phyloP scores from a whole-genome alignment of 805 yeast genomes.

The Wickerhamiella allomyrinae region DNA sequence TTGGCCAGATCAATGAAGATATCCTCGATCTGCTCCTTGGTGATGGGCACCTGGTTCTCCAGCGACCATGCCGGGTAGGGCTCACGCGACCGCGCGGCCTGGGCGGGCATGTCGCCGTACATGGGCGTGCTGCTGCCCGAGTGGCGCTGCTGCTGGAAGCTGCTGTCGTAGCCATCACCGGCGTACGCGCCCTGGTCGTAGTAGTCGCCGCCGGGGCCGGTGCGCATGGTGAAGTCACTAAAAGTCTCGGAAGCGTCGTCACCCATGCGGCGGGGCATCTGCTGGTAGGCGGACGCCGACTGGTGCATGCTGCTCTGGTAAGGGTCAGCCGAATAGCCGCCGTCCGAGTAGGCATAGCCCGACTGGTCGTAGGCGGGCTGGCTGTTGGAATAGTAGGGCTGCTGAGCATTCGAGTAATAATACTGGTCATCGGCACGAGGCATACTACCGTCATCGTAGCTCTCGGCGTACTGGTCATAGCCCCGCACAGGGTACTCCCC shows the following conservation, averaged over 20 bases:
- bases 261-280: slow-evolving; percentile 10
- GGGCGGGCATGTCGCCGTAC: slow-evolving; percentile 39
- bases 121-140: slow-evolving; percentile 93
- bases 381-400: slow-evolving; percentile 29
- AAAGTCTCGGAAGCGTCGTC: slow-evolving; percentile 29
- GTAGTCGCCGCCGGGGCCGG: slow-evolving; percentile 28
- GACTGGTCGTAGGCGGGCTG: slow-evolving; percentile 15
- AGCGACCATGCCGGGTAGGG: slow-evolving; percentile 99
- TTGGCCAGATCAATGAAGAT: slow-evolving; percentile 45
- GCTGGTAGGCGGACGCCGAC: slow-evolving; percentile 10
- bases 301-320: slow-evolving; percentile 28
- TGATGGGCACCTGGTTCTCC: slow-evolving; percentile 70
- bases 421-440: slow-evolving; percentile 31
- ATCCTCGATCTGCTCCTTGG: slow-evolving; percentile 44
- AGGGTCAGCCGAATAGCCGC: slow-evolving; percentile 30
- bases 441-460: slow-evolving; percentile 23
- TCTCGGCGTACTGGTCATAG: slow-evolving; percentile 12
- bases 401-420: slow-evolving; percentile 24
- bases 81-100: slow-evolving; percentile 42
- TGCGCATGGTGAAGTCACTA: slow-evolving; percentile 31
- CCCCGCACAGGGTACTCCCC: no score
- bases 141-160: slow-evolving; percentile 34
- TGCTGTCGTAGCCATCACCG: slow-evolving; percentile 22
- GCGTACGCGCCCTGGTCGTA: slow-evolving; percentile 23
- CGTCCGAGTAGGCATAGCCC: slow-evolving; percentile 18